Conservation (phyloP, 306 rosid genomes). For the Astragalus glycyphyllos region DNA sequence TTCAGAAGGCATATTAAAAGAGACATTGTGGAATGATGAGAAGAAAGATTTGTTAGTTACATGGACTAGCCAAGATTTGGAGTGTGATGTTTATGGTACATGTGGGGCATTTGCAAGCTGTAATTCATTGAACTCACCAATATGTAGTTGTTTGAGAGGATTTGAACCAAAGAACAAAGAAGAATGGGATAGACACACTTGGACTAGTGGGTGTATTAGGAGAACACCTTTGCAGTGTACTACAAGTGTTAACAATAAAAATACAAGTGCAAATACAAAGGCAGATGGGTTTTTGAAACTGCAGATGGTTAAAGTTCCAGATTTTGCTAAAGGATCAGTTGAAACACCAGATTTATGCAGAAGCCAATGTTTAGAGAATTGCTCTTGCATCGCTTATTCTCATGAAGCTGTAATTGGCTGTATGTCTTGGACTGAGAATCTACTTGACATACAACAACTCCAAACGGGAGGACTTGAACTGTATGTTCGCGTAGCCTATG, state of each 20-base stretch:
- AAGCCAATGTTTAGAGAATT: conserved; percentile 38
- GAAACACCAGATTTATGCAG: not conserved
- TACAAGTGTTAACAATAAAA: conserved; percentile 27
- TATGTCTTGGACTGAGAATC: conserved; percentile 36
- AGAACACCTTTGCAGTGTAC: conserved; percentile 40
- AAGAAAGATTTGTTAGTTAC: conserved; percentile 2
- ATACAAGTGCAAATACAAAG: not conserved
- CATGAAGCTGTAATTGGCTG: conserved; percentile 28
- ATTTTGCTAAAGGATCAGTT: not conserved
- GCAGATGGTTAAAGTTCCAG: conserved; percentile 49
- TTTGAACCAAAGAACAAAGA: conserved; percentile 30
- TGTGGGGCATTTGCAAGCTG: conserved; percentile 43
- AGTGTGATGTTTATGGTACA: conserved; percentile 38
- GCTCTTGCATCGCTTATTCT: conserved; percentile 44
- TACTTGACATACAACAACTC: conserved; percentile 33
- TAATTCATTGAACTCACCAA: conserved; percentile 7
- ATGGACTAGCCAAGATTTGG: not conserved
- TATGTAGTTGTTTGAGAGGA: conserved; percentile 37
- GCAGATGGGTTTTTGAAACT: conserved; percentile 45
- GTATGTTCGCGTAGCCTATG: conserved; percentile 35
- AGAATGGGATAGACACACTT: conserved; percentile 28
- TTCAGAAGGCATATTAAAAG: not conserved
- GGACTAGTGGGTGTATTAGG: conserved; percentile 35
- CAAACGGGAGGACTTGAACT: conserved; percentile 35
- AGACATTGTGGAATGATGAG: not conserved